These are phyloP conservation scores for Wickerhamiella allomyrinae DNA, from an alignment of 805 yeast genomes.

Conservation along the genomic window DNA sequence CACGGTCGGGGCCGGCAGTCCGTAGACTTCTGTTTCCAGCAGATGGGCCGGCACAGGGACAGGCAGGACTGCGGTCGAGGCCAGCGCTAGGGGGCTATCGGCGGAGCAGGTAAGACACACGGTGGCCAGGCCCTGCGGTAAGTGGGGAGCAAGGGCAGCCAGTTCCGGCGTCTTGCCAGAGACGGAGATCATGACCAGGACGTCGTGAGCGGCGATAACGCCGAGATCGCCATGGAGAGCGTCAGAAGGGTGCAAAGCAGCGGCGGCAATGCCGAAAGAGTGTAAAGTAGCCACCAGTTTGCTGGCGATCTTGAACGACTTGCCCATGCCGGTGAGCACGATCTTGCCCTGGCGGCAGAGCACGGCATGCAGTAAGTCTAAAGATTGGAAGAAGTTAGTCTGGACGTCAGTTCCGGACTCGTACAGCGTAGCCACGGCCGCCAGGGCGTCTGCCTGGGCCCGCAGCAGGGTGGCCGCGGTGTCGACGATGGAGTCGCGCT, in stretches of 20 bases:
- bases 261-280: slow-evolving; percentile 59
- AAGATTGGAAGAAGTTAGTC: slow-evolving; percentile 19
- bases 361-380: slow-evolving; percentile 27
- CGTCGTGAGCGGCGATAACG: slow-evolving; percentile 39
- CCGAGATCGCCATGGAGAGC: slow-evolving; percentile 90
- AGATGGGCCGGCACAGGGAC: slow-evolving; percentile 47
- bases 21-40: slow-evolving; percentile 52
- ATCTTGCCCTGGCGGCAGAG: slow-evolving; percentile 46
- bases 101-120: slow-evolving; percentile 51
- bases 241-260: slow-evolving; percentile 64
- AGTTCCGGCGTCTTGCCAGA: slow-evolving; percentile 79
- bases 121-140: slow-evolving; percentile 39
- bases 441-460: slow-evolving; percentile 27
- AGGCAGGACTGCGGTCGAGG: slow-evolving; percentile 39
- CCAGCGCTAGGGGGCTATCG: slow-evolving; percentile 39
- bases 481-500: slow-evolving; percentile 20
- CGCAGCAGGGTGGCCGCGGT: slow-evolving; percentile 24
- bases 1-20: slow-evolving; percentile 77
- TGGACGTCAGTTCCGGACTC: slow-evolving; percentile 13
- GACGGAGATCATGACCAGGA: slow-evolving; percentile 55
- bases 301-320: slow-evolving; percentile 63
- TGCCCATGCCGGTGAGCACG: slow-evolving; percentile 72
- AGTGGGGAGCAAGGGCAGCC: slow-evolving; percentile 38
- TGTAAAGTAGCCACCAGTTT: slow-evolving; percentile 73
- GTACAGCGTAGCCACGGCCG: slow-evolving; percentile 21